Percentiles rank a stretch among this genome's conserved stretches.
Evolutionary conservation across 768 basidiomycete genomes (phyloP).

Genomic region (Solioccasus polychromus): DNA sequence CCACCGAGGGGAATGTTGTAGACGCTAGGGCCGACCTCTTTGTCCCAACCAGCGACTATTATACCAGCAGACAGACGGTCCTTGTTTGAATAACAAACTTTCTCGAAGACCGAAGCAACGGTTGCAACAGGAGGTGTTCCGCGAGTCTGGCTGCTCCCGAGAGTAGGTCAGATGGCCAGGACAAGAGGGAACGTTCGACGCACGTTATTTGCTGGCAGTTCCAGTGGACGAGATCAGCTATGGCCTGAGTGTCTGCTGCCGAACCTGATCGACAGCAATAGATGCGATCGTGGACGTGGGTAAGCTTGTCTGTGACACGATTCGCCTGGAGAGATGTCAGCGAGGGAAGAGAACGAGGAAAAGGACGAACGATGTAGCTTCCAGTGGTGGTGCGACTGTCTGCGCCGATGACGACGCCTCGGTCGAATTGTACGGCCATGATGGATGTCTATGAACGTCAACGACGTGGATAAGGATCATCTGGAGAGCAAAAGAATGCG

Average conservation of each 20-base stretch:
- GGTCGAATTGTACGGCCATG: constrained; percentile 97
- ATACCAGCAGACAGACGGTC: constrained; percentile 87
- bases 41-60: constrained; percentile 98
- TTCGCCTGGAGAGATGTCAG: constrained; percentile 62
- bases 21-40: constrained; percentile 83
- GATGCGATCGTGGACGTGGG: constrained; percentile 93
- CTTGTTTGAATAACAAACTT: constrained; percentile 92
- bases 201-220: constrained; percentile 75
- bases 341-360: background rate
- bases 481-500: constrained; percentile 30
- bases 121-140: constrained; percentile 74
- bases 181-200: constrained; percentile 19
- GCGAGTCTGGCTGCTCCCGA: constrained; percentile 45
- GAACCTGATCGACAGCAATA: constrained; percentile 99
- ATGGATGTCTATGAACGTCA: constrained; percentile 79
- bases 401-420: constrained; percentile 94
- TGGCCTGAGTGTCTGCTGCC: constrained; percentile 95
- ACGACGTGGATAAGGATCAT: background rate
- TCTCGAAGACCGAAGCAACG: constrained; percentile 82
- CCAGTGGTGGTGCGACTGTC: constrained; percentile 97
- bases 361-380: constrained; percentile 81
- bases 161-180: constrained; percentile 1
- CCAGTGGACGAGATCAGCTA: constrained; percentile 89
- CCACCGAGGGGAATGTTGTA: constrained; percentile 98
- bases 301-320: constrained; percentile 97